These are phyloP conservation scores for Planoprotostelium fungivorum DNA, from an alignment of 78 protist genomes.

Conservation along the genomic window DNA sequence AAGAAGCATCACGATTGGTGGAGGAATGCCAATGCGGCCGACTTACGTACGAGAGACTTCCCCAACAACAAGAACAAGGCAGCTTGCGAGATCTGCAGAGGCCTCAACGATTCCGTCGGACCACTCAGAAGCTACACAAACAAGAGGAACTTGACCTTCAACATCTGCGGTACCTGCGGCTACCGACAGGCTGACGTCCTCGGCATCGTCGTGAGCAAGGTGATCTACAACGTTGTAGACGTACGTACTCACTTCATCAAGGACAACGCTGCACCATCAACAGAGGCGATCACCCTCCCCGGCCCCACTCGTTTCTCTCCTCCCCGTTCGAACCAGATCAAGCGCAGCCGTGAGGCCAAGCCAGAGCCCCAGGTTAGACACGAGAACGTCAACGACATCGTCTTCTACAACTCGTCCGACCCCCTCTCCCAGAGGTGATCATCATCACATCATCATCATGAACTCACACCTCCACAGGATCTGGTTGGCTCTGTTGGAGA, in stretches of 20 bases:
- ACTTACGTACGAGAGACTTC: neutral
- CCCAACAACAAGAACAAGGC: neutral
- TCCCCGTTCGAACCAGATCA: neutral
- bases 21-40: neutral
- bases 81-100: neutral
- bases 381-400: neutral
- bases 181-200: neutral
- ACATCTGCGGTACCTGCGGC: neutral
- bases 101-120: neutral
- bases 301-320: neutral
- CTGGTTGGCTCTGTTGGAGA: neutral
- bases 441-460: neutral
- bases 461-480: neutral
- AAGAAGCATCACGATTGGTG: neutral
- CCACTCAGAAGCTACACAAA: neutral
- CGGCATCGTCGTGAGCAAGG: neutral
- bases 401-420: neutral
- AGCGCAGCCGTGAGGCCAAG: neutral
- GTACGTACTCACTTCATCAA: neutral
- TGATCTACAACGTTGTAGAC: neutral
- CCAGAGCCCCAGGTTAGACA: neutral
- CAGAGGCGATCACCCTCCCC: neutral
- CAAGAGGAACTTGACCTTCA: neutral
- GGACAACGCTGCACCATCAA: neutral
- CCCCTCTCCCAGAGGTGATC: neutral